Conservation (phyloP, 192 early-diverging fungal species). For the Kickxella alabastrina region DNA sequence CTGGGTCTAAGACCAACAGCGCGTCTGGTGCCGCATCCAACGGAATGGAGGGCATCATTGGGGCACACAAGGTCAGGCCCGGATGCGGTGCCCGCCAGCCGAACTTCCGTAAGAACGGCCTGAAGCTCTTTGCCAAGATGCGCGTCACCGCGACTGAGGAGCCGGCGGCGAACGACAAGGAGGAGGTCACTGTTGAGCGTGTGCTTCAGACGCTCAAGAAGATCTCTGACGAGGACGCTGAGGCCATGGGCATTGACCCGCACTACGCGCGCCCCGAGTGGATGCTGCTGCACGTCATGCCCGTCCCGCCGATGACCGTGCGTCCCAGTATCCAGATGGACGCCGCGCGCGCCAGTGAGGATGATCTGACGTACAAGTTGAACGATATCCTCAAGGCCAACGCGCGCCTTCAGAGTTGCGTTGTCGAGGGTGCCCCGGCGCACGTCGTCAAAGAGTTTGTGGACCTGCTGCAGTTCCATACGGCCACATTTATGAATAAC, state of each 20-base stretch:
- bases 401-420: slow-evolving; percentile 69
- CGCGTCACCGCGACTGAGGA: slow-evolving; percentile 27
- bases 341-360: slow-evolving; percentile 81
- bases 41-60: slow-evolving; percentile 12
- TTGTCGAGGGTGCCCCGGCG: slow-evolving; percentile 81
- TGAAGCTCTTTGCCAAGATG: slow-evolving; percentile 58
- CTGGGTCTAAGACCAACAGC: slow-evolving; percentile 3
- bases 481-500: slow-evolving; percentile 98
- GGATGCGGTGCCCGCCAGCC: slow-evolving; percentile 86
- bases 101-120: slow-evolving; percentile 71
- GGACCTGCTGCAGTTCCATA: slow-evolving; percentile 85
- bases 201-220: slow-evolving; percentile 80
- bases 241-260: slow-evolving; percentile 80
- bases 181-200: slow-evolving; percentile 65
- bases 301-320: slow-evolving; percentile 94
- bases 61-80: slow-evolving; percentile 61
- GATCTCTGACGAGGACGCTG: slow-evolving; percentile 82
- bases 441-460: slow-evolving; percentile 90
- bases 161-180: slow-evolving; percentile 53
- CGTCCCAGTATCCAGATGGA: slow-evolving; percentile 95
- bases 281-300: slow-evolving; percentile 94
- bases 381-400: slow-evolving; percentile 93
- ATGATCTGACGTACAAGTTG: slow-evolving; percentile 95
- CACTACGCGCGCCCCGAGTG: slow-evolving; percentile 95
- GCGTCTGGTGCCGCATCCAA: too few relatives aligned